Evolutionary conservation across 2,329 filamentous ascomycete genomes (phyloP).

Genomic region (Diplodia scrobiculata): DNA sequence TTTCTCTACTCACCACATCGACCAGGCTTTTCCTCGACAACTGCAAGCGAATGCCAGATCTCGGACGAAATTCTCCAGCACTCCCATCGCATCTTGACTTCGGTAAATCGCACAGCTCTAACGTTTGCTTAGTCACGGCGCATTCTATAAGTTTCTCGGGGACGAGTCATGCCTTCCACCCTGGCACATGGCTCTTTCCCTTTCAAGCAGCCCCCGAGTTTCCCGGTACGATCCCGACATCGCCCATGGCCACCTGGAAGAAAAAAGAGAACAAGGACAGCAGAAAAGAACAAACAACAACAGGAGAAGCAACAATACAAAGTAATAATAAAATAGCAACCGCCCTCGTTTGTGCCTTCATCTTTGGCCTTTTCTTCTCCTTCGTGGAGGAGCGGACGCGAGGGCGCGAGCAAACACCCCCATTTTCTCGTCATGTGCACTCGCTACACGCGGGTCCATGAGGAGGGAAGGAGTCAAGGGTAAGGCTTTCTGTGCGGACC

Average conservation of each 20-base stretch:
- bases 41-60: background rate
- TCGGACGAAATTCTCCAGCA: background rate
- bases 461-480: slow-evolving; percentile 36
- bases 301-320: background rate
- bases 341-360: background rate
- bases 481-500: background rate
- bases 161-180: background rate
- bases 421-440: slow-evolving; percentile 43
- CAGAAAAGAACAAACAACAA: background rate
- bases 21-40: slow-evolving; percentile 2
- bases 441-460: slow-evolving; percentile 39
- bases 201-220: background rate
- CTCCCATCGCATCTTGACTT: background rate
- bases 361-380: background rate
- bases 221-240: background rate
- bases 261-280: background rate
- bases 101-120: background rate
- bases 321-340: background rate
- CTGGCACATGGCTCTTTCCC: background rate
- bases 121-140: background rate
- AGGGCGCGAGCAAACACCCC: slow-evolving; percentile 30
- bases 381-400: background rate
- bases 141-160: background rate
- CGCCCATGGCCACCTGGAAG: background rate
- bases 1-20: background rate